Conservation (phyloP, 1,284 basidiomycete genomes). For the Thecaphora frezii region DNA sequence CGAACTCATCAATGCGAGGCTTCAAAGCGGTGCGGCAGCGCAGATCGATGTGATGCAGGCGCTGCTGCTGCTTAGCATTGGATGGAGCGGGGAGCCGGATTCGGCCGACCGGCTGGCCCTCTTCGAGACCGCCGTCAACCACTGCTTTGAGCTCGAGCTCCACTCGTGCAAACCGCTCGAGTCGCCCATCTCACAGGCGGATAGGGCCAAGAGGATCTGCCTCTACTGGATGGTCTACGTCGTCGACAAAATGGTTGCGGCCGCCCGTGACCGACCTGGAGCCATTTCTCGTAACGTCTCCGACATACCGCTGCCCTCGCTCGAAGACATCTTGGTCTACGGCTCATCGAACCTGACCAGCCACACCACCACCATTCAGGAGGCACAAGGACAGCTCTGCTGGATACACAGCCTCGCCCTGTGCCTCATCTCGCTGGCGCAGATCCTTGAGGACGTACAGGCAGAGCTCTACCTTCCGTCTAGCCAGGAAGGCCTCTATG, state of each 20-base stretch:
- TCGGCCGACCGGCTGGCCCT: not conserved
- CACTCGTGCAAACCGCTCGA: not conserved
- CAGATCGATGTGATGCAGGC: conserved; percentile 1
- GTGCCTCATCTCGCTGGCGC: not conserved
- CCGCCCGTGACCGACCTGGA: not conserved
- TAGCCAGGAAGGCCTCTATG: not conserved
- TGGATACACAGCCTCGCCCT: not conserved
- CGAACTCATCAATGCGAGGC: not conserved
- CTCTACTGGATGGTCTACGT: conserved; percentile 1
- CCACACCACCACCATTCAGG: not conserved
- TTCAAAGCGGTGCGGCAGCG: not conserved
- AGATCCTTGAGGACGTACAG: not conserved
- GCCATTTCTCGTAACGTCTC: not conserved
- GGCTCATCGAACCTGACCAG: not conserved
- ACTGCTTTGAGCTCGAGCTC: not conserved
- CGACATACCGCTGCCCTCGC: not conserved
- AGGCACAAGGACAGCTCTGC: not conserved
- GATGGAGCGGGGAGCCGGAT: conserved; percentile 1
- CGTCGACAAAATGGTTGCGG: conserved; percentile 1
- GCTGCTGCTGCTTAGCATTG: not conserved
- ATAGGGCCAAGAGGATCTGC: not conserved
- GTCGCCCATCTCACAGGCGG: not conserved
- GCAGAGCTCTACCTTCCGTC: not conserved
- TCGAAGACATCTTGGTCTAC: not conserved
- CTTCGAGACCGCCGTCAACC: conserved; percentile 1